Percentiles rank a stretch among this genome's conserved stretches.
Conservation (phyloP, 176 grass and related monocot species). For the Urochloa ruziziensis region DNA sequence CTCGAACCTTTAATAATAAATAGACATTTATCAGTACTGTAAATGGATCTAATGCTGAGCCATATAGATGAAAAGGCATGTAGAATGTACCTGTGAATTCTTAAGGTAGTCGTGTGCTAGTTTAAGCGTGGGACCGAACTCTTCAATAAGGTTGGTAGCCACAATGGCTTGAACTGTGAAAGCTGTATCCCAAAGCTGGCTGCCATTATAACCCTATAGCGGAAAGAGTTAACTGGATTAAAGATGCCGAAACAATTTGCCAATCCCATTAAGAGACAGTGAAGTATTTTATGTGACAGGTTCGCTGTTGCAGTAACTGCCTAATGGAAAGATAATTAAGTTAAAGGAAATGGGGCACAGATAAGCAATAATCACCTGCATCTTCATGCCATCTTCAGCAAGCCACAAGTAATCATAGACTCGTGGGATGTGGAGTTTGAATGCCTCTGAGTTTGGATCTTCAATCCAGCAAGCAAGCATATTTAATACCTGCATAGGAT, state of each 20-base stretch:
- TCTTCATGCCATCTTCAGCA: slow-evolving; percentile 99
- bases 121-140: slow-evolving; percentile 59
- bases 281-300: no score
- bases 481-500: slow-evolving; percentile 62
- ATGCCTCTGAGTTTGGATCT: slow-evolving; percentile 82
- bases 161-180: slow-evolving; percentile 79
- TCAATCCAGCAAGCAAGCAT: slow-evolving; percentile 92
- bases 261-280: not conserved
- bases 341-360: not conserved
- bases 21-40: slow-evolving; percentile 14
- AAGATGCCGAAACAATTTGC: slow-evolving; percentile 2
- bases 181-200: slow-evolving; percentile 85
- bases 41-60: not conserved
- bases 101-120: slow-evolving; percentile 70
- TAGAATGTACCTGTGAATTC: slow-evolving; percentile 51
- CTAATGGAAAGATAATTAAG: not conserved
- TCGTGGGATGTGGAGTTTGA: slow-evolving; percentile 79
- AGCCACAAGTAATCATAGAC: slow-evolving; percentile 75
- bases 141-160: slow-evolving; percentile 56
- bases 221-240: not conserved
- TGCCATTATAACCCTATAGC: slow-evolving; percentile 76
- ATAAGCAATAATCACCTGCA: slow-evolving; percentile 48
- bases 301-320: no score
- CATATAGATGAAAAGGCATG: not conserved
- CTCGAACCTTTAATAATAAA: slow-evolving; percentile 56